A percentile compares a stretch with the other conserved stretches of the same genome.
Evolutionary conservation across 345 rosid genomes (phyloP).

Genomic region (Moricandia arvensis): DNA sequence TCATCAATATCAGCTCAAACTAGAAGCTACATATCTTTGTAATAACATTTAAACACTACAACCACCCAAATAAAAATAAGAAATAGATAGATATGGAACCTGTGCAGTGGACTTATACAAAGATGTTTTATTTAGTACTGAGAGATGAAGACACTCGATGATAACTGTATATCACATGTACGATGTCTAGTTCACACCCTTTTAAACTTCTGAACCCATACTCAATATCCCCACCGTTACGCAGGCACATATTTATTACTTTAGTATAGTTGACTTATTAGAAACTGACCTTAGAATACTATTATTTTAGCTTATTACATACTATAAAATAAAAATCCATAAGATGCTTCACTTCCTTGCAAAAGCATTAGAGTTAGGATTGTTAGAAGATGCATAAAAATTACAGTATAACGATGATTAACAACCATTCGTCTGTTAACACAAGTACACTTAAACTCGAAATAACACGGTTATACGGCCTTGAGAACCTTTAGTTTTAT

Average conservation of each 20-base stretch:
- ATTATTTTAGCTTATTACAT: background rate
- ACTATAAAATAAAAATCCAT: background rate
- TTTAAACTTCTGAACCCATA: background rate
- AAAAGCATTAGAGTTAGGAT: background rate
- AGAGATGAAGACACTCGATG: background rate
- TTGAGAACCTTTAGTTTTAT: no score
- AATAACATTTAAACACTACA: background rate
- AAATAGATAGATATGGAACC: background rate
- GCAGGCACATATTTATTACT: background rate
- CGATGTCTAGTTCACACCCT: constrained; percentile 17
- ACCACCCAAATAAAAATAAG: background rate
- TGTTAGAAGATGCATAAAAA: background rate
- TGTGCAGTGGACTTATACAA: background rate
- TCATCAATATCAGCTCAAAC: background rate
- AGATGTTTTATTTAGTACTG: background rate
- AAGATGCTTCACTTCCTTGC: background rate
- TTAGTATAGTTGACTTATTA: background rate
- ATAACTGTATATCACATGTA: constrained; percentile 19
- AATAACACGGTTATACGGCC: no score
- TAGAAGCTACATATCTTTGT: background rate
- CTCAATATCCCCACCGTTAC: background rate
- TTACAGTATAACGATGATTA: no score
- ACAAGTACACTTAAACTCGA: no score
- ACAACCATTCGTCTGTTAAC: no score
- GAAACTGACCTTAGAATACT: background rate